Evolutionary conservation across 768 basidiomycete genomes (phyloP).

Genomic region (Lactarius hengduanensis): DNA sequence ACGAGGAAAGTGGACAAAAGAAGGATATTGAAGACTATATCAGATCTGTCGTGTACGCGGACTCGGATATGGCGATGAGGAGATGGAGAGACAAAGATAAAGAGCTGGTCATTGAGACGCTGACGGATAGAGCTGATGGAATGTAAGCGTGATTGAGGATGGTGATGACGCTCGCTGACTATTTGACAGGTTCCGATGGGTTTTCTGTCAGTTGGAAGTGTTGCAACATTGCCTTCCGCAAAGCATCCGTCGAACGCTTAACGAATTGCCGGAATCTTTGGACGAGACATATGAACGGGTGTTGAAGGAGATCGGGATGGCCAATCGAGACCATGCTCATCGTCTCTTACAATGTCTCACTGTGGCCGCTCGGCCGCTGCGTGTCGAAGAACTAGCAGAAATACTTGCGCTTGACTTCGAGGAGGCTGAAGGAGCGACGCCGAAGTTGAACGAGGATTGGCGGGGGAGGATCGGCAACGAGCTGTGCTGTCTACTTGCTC

Average conservation of each 20-base stretch:
- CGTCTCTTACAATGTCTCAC: background rate
- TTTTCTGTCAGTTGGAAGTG: background rate
- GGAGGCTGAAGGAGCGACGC: background rate
- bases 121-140: background rate
- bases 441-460: background rate
- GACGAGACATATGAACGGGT: background rate
- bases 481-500: background rate
- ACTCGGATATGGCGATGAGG: no score
- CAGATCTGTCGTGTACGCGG: no score
- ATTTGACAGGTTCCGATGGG: background rate
- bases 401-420: background rate
- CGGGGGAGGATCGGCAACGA: background rate
- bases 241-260: background rate
- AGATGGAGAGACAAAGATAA: no score
- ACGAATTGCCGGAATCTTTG: background rate
- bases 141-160: background rate
- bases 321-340: background rate
- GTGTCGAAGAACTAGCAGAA: background rate
- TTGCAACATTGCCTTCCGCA: background rate
- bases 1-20: no score
- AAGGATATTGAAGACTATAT: no score
- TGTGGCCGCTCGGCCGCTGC: background rate
- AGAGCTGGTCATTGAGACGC: no score
- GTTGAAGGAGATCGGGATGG: background rate
- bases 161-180: background rate